These are phyloP conservation scores for Colletotrichum tanaceti DNA, from an alignment of 2,329 filamentous ascomycete genomes.

Conservation along the genomic window DNA sequence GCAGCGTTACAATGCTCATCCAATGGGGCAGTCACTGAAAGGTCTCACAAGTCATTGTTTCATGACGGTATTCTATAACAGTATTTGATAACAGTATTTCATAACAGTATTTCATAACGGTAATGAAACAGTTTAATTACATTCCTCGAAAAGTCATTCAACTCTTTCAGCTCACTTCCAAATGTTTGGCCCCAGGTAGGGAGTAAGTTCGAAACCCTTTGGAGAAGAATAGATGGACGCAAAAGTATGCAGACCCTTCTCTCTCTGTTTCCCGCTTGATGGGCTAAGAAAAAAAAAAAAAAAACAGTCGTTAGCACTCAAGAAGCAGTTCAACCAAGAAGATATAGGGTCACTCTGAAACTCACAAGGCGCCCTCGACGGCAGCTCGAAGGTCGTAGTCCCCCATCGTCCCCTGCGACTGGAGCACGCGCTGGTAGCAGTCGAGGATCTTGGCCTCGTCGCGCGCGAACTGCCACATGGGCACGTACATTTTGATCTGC, in stretches of 20 bases:
- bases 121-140: background rate
- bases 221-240: conserved; percentile 17
- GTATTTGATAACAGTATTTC: no score
- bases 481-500: conserved; percentile 43
- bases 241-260: conserved; percentile 23
- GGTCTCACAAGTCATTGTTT: no score
- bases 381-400: conserved; percentile 8
- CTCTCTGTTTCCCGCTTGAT: background rate
- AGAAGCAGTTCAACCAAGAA: no score
- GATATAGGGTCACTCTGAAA: no score
- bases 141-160: background rate
- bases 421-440: conserved; percentile 18
- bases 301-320: background rate
- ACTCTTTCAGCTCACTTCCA: conserved; percentile 13
- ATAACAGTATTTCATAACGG: background rate
- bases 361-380: conserved; percentile 27
- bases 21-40: no score
- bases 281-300: background rate
- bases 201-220: conserved; percentile 16
- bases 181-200: conserved; percentile 29
- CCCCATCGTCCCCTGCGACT: conserved; percentile 20
- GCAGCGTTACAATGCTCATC: no score
- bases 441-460: conserved; percentile 10
- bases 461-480: conserved; percentile 40
- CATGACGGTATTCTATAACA: no score